phyloP scores from a whole-genome alignment of 2,329 filamentous ascomycete genomes.

The Colletotrichum paranaense region DNA sequence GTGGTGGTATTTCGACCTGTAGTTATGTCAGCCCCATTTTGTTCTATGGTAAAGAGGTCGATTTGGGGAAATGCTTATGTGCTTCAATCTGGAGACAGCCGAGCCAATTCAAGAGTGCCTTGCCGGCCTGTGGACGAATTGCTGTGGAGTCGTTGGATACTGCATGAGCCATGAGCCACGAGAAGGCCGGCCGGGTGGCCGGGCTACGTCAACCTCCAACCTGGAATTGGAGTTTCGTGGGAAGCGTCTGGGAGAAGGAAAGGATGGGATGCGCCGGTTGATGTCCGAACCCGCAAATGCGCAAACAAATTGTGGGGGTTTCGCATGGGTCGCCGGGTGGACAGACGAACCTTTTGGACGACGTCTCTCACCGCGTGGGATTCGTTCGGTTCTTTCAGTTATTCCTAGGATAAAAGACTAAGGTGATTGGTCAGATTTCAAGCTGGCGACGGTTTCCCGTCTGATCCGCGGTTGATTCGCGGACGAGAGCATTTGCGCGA shows the following conservation, averaged over 20 bases:
- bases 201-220: not conserved
- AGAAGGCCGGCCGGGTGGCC: not conserved
- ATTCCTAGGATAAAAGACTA: not conserved
- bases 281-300: not conserved
- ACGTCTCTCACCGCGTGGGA: not conserved
- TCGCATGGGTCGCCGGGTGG: not conserved
- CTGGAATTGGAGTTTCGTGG: not conserved
- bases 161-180: not conserved
- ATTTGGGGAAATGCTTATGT: not conserved
- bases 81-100: not conserved
- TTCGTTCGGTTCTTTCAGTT: not conserved
- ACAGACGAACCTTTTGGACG: not conserved
- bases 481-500: slow-evolving; percentile 14
- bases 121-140: not conserved
- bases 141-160: not conserved
- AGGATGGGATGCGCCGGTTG: not conserved
- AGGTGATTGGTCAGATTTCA: not conserved
- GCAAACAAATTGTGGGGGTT: not conserved
- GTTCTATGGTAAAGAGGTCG: not conserved
- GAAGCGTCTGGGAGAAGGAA: not conserved
- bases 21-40: slow-evolving; percentile 1
- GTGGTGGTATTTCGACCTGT: not conserved
- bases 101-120: not conserved
- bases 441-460: not conserved
- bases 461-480: slow-evolving; percentile 4